Base-by-base conservation (phyloP, 768 basidiomycete species). In the Boletus huronensis region DNA sequence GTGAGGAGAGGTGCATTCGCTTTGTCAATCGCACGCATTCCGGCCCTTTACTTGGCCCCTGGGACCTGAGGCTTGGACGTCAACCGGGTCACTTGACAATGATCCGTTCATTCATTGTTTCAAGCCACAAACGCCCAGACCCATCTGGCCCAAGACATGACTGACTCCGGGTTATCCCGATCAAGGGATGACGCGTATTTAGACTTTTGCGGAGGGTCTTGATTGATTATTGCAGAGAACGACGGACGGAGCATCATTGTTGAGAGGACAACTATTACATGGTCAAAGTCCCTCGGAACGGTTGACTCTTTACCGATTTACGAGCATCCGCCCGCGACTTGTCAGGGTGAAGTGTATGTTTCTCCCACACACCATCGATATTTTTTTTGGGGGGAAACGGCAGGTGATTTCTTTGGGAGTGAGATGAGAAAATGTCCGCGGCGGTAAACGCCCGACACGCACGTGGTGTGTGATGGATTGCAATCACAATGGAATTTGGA, bases 101-200 rank as follows among this genome's bases (percentile, higher is more conserved):
- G 60, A 62, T 58, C 60, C 60, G 60, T 54, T 40, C 41, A 26
- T 42, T 14, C 42, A 28, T 45, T 21, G 29, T 49, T 35, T 48
- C 35, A 38, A 31, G 21, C 39, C n/a, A 39, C 39, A 11, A 21
- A 36, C 35, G 17, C 35, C 17, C 17, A 3, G n/a, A 38, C n/a
- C 4, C 36, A 9, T 7, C n/a, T n/a, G 3, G 11, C 38, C 39
- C 32, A 32, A 35, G 35, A n/a, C 31, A 35, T 21, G n/a, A 49
- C 35, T 21, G 50, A 19, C n/a, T 28, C 54, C 43, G 50, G 21
- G 19, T 21, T 14, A 9, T 17, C 28, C 54, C 44, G 54, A 56
- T 53, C 54, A 50, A 63, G 32, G 26, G 21, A 51, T 55, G 62
- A 64, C 55, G 62, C 58, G 57, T 58, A 54, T 54, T 63, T 54